These are phyloP conservation scores for Exsudoporus frostii DNA, from an alignment of 768 basidiomycete species.

Conservation along the genomic window DNA sequence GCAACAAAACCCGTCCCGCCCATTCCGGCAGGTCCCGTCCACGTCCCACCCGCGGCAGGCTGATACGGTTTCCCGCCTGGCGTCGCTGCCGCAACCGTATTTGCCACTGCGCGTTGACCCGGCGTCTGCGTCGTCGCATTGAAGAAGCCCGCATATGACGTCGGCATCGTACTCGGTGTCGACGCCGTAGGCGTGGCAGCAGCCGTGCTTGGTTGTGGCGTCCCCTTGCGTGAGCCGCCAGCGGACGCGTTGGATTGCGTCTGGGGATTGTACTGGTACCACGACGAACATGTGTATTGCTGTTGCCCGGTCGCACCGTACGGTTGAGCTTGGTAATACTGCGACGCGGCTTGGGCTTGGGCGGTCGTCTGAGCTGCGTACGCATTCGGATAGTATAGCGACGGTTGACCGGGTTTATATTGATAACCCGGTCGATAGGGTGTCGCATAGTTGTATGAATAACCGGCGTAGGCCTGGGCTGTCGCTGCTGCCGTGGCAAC, in stretches of 20 bases:
- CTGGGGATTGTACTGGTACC: slow-evolving; percentile 43
- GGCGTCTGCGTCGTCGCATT: slow-evolving; percentile 27
- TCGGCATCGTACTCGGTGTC: slow-evolving; percentile 28
- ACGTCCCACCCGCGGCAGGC: slow-evolving; percentile 21
- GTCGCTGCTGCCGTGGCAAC: slow-evolving; percentile 24
- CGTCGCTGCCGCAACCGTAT: slow-evolving; percentile 41
- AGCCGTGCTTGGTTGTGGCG: slow-evolving; percentile 40
- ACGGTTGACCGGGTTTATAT: slow-evolving; percentile 38
- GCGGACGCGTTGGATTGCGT: slow-evolving; percentile 20
- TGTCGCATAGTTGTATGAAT: slow-evolving; percentile 37
- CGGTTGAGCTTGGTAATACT: slow-evolving; percentile 37
- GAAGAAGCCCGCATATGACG: slow-evolving; percentile 43
- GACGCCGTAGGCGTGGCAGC: slow-evolving; percentile 24
- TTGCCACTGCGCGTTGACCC: slow-evolving; percentile 52
- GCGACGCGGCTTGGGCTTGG: slow-evolving; percentile 28
- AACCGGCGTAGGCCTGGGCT: slow-evolving; percentile 30
- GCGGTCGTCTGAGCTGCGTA: slow-evolving; percentile 23
- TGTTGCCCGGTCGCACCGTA: slow-evolving; percentile 36
- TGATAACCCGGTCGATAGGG: slow-evolving; percentile 32
- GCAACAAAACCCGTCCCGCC: slow-evolving; percentile 26
- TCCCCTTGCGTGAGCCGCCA: slow-evolving; percentile 38
- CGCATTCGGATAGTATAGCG: slow-evolving; percentile 31
- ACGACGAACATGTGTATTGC: slow-evolving; percentile 41
- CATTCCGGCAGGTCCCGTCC: slow-evolving; percentile 27
- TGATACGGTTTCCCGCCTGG: slow-evolving; percentile 31